Conservation (phyloP, 495 filamentous ascomycete species). For the Penicillium pancosmium region DNA sequence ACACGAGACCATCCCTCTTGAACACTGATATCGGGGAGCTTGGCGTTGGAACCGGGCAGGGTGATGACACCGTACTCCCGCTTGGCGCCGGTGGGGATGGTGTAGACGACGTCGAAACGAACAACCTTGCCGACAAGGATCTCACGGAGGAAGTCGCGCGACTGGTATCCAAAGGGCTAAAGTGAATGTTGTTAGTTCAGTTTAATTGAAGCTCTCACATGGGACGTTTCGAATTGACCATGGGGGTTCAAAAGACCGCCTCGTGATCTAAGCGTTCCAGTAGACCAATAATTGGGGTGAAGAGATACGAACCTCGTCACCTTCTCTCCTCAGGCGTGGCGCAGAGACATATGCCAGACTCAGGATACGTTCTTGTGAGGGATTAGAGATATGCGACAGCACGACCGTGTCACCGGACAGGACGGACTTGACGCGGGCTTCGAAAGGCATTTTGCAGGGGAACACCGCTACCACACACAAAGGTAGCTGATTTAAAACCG, state of each 20-base stretch:
- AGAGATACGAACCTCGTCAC: constrained; percentile 71
- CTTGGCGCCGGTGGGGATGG: constrained; percentile 74
- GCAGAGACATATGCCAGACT: constrained; percentile 90
- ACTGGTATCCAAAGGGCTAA: constrained; percentile 83
- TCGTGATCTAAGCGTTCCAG: neutral
- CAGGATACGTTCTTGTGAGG: constrained; percentile 75
- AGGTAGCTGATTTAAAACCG: constrained; percentile 17
- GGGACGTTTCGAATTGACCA: neutral
- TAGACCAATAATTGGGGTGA: constrained; percentile 6
- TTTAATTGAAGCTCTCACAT: neutral
- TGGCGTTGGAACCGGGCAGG: constrained; percentile 69
- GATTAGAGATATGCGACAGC: constrained; percentile 73
- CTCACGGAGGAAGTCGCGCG: constrained; percentile 86
- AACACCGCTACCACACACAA: constrained; percentile 22
- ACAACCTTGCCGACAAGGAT: constrained; percentile 83
- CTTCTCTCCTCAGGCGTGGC: constrained; percentile 82
- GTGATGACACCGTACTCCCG: constrained; percentile 84
- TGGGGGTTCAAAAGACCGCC: neutral
- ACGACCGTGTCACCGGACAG: constrained; percentile 91
- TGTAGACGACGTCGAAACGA: constrained; percentile 81
- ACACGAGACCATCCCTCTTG: constrained; percentile 89
- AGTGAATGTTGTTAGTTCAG: constrained; percentile 11
- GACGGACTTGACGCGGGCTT: constrained; percentile 90
- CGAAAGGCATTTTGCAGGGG: constrained; percentile 45
- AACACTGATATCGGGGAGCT: constrained; percentile 77